These are phyloP conservation scores for Ogataea salicorniae DNA, from an alignment of 805 yeast genomes.

Conservation along the genomic window DNA sequence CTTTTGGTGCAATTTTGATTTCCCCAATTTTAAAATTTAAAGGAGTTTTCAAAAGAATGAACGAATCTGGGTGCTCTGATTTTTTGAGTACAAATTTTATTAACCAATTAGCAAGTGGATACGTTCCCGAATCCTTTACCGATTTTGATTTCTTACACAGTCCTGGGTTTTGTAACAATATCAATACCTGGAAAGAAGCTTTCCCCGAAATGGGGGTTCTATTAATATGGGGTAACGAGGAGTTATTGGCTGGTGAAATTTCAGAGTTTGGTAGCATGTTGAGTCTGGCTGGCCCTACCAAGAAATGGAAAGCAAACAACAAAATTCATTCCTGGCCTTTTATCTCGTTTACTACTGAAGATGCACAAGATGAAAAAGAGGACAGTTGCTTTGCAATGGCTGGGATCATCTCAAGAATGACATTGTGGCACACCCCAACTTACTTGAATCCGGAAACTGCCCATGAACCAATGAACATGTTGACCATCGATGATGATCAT, in stretches of 20 bases:
- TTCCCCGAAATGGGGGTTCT: slow-evolving; percentile 38
- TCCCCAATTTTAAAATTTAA: slow-evolving; percentile 25
- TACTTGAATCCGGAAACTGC: slow-evolving; percentile 23
- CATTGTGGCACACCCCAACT: slow-evolving; percentile 34
- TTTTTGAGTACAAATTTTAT: slow-evolving; percentile 16
- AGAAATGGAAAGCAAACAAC: slow-evolving; percentile 29
- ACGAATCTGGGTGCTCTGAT: slow-evolving; percentile 12
- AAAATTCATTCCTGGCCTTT: slow-evolving; percentile 49
- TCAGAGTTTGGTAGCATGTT: slow-evolving; percentile 28
- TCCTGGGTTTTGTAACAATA: slow-evolving; percentile 29
- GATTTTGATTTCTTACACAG: slow-evolving; percentile 24
- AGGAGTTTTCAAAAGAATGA: slow-evolving; percentile 8
- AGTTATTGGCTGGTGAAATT: slow-evolving; percentile 35
- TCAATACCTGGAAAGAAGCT: slow-evolving; percentile 35
- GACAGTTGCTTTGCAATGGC: slow-evolving; percentile 36
- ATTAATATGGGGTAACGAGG: slow-evolving; percentile 40
- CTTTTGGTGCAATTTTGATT: slow-evolving; percentile 23
- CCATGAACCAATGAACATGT: slow-evolving; percentile 29
- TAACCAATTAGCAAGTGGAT: slow-evolving; percentile 9
- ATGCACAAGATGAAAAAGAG: slow-evolving; percentile 38
- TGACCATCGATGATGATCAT: slow-evolving; percentile 31
- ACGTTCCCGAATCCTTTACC: slow-evolving; percentile 10
- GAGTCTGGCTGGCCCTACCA: slow-evolving; percentile 27
- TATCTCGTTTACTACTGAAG: slow-evolving; percentile 35
- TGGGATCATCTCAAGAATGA: slow-evolving; percentile 38